phyloP scores from a whole-genome alignment of 371 early-diverging fungal genomes.

The Apophysomyces variabilis region DNA sequence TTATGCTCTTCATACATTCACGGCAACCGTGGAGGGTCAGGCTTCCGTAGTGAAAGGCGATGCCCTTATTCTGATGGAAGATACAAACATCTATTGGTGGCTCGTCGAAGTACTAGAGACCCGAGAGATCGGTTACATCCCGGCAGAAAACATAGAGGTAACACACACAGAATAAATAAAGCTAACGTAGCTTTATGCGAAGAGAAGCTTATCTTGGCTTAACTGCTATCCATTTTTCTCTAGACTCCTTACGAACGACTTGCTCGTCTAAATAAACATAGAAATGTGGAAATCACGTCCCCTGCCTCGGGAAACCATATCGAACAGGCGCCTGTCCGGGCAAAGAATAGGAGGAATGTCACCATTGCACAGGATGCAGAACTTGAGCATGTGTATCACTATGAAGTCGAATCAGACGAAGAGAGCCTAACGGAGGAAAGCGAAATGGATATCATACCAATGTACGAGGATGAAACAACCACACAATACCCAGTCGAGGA shows the following conservation, averaged over 20 bases:
- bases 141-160: conserved; percentile 94
- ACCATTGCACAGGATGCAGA: conserved; percentile 28
- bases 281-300: conserved; percentile 74
- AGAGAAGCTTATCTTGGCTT: neutral
- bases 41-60: conserved; percentile 92
- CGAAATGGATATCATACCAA: conserved; percentile 12
- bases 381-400: conserved; percentile 24
- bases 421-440: conserved; percentile 36
- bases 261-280: conserved; percentile 85
- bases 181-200: neutral
- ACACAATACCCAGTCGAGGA: conserved; percentile 6
- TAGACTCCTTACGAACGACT: conserved; percentile 86
- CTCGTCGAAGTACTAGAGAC: conserved; percentile 85
- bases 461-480: conserved; percentile 20
- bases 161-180: neutral
- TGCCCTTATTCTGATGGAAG: conserved; percentile 86
- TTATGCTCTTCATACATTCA: conserved; percentile 93
- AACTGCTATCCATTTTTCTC: neutral
- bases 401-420: conserved; percentile 39
- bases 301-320: conserved; percentile 23
- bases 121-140: conserved; percentile 92
- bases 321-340: neutral
- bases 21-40: conserved; percentile 92
- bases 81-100: conserved; percentile 96
- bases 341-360: conserved; percentile 20